phyloP scores from a whole-genome alignment of 148 eudicot genomes.

The Chenopodium suecicum region DNA sequence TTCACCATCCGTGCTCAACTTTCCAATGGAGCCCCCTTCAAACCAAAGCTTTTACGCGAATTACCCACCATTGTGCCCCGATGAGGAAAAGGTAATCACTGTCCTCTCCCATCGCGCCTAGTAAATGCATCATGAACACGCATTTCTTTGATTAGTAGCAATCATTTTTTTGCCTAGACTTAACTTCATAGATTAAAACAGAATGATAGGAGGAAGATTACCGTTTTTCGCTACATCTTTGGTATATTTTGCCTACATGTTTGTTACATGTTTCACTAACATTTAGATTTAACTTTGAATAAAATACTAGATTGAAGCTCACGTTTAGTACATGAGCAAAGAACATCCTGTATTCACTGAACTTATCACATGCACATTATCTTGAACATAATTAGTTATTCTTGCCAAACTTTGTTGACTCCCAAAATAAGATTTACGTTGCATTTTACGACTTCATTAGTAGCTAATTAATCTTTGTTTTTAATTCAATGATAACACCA shows the following conservation, averaged over 20 bases:
- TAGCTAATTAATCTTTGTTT: no score
- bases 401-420: neutral
- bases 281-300: neutral
- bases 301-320: neutral
- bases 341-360: neutral
- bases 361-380: neutral
- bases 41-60: conserved; percentile 58
- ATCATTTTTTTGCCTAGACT: neutral
- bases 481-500: neutral
- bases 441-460: no score
- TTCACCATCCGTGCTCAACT: conserved; percentile 33
- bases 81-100: conserved; percentile 55
- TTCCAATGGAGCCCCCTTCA: conserved; percentile 89
- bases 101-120: neutral
- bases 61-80: conserved; percentile 45
- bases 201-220: no score
- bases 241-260: neutral
- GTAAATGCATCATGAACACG: neutral
- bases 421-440: neutral
- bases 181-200: neutral
- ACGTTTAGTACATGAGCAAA: neutral
- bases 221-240: no score
- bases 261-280: neutral
- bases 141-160: neutral
- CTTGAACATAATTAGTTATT: neutral